A percentile compares a stretch with the other conserved stretches of the same genome.
phyloP scores from a whole-genome alignment of 2,329 filamentous ascomycete genomes.

The Cladophialophora exuberans region DNA sequence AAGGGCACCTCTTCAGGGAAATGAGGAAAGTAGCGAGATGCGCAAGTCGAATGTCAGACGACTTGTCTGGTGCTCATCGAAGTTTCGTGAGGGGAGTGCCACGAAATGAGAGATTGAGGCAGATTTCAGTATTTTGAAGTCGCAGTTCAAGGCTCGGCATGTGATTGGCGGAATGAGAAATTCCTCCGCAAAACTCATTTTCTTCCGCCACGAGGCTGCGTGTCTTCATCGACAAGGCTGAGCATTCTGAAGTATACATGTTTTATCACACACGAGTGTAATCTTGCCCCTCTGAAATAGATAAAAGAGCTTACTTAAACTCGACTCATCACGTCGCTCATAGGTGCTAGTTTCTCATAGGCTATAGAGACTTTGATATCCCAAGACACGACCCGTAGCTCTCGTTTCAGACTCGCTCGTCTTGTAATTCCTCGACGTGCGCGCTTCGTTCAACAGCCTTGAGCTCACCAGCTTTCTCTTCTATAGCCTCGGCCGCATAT shows the following conservation, averaged over 20 bases:
- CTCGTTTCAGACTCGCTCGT: not conserved
- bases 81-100: not conserved
- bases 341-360: not conserved
- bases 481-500: constrained; percentile 23
- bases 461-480: constrained; percentile 11
- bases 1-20: not conserved
- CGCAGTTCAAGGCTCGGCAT: too few relatives aligned
- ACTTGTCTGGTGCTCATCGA: not conserved
- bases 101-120: not conserved
- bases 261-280: too few relatives aligned
- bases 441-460: constrained; percentile 8
- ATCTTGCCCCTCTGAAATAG: too few relatives aligned
- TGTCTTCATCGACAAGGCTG: too few relatives aligned
- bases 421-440: constrained; percentile 20
- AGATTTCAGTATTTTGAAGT: too few relatives aligned
- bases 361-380: not conserved
- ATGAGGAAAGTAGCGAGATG: not conserved
- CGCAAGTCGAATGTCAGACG: not conserved
- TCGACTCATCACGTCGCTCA: too few relatives aligned
- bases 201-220: too few relatives aligned
- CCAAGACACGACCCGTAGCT: too few relatives aligned
- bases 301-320: too few relatives aligned
- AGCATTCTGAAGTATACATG: too few relatives aligned
- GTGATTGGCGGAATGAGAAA: constrained; percentile 33
- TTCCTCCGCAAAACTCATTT: not conserved